Base-by-base conservation (phyloP, 805 yeast species). In the Monosporozyma servazzii region DNA sequence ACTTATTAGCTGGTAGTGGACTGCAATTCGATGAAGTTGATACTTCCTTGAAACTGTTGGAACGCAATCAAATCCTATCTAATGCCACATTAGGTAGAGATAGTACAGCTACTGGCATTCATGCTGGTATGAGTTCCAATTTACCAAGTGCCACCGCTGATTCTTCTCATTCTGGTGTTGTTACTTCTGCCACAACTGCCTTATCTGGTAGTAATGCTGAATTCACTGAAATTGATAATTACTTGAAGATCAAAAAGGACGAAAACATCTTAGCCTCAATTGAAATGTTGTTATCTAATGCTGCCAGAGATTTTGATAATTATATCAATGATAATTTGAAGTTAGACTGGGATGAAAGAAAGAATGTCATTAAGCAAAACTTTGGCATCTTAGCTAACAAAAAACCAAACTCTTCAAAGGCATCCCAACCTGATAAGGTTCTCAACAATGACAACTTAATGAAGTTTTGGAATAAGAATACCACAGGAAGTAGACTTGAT, bases 1-100 rank as follows among this genome's bases (percentile, higher is more conserved):
- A 93, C 65, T 71, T 93, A 40, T 72, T 91, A 44, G 96, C 96
- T 5, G 86, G 90, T 1, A 84, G 91, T 61, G 97, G 97, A 1
- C 78, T 89, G 49, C 81, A 87, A 42, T 83, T 91, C 48, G 96
- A 88, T 59, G 93, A 88, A 52, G 81, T 90, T 40, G 89, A 86
- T 56, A 69, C 69, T 31, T 83, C 81, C 47, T 67, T 84, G 52
- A 68, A 70, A 41, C 56, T 59, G 53, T 70, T 66, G 40, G 40
- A 51, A n/a, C 39, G 41, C 21, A 45, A 45, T 21, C 27, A 31
- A 30, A 20, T 13, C 6, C 7, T 30, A 30, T 11, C 47, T 11
- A 45, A 45, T 45, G 37, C 36, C 20, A 36, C 31, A n/a, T 20
- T 33, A 3, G 41, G 31, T 20, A 41, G 44, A 21, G 44, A 41